Evolutionary conservation across 1,284 basidiomycete species (phyloP).

Genomic region (Naganishia liquefaciens): DNA sequence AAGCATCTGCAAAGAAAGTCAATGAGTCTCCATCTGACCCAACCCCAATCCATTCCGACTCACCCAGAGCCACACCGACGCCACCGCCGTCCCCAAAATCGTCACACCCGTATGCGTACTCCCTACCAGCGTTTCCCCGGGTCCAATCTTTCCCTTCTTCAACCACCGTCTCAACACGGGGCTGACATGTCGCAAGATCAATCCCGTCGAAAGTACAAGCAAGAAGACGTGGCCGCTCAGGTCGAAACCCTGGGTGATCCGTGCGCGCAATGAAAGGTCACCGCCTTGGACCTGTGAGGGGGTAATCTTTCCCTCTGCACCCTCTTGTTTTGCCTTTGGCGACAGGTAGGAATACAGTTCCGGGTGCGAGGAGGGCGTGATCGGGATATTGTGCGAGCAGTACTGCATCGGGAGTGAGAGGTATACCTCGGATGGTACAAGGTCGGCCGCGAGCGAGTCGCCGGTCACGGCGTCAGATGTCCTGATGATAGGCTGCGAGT

Average conservation of each 20-base stretch:
- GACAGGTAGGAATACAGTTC: conserved; percentile 30
- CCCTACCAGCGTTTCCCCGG: conserved; percentile 3
- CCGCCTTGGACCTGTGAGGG: conserved; percentile 18
- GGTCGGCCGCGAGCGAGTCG: background rate
- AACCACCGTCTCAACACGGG: conserved; percentile 41
- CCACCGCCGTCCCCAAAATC: conserved; percentile 6
- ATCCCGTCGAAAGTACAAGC: conserved; percentile 76
- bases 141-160: conserved; percentile 20
- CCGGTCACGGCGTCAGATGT: conserved; percentile 9
- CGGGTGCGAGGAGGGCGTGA: conserved; percentile 28
- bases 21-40: background rate
- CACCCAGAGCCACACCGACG: conserved; percentile 29
- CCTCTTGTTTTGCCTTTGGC: conserved; percentile 28
- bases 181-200: conserved; percentile 73
- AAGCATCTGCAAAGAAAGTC: conserved; percentile 27
- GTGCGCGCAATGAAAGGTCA: conserved; percentile 35
- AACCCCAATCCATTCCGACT: background rate
- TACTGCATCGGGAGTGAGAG: conserved; percentile 28
- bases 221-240: conserved; percentile 93
- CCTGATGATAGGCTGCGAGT: conserved; percentile 30
- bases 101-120: conserved; percentile 14
- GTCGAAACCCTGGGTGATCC: conserved; percentile 80
- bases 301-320: conserved; percentile 24
- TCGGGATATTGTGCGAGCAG: conserved; percentile 21
- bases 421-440: conserved; percentile 19